Base-by-base conservation (phyloP, 371 early-diverging fungal species). In the Phascolomyces articulosus region DNA sequence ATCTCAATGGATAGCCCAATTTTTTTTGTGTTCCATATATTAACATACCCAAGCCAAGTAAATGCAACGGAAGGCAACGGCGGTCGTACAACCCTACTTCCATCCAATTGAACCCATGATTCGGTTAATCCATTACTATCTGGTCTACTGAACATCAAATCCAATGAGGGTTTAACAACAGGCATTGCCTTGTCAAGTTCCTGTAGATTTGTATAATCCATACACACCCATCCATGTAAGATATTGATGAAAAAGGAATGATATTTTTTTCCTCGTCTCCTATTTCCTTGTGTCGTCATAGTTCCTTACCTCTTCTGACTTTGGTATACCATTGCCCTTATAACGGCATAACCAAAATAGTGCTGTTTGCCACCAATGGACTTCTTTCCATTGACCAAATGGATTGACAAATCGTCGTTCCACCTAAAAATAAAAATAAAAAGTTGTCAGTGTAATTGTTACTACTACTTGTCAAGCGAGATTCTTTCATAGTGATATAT, bases 321-420 rank as follows among this genome's bases (percentile, higher is more conserved):
- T 67, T 0, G 86, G 83, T 18, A 83, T 60, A 20, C 80, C 75
- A 62, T 83, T 86, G 6, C 80, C 73, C 55, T 77, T 79, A 34
- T 62, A 69, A 27, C 84, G 68, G 20, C 74, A 73, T 38, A 85
- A 48, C 78, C 82, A 83, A 18, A 82, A 73, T 23, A 83, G 70
- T 4, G 79, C 64, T 1, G 80, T 79, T 61, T 87, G 82, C 64
- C 79, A 69, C 65, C 66, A 67, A 0, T 68, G 63, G 0, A 72
- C 66, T 57, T 81, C 78, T 48, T 77, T 68, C 87, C 87, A 89
- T 71, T 89, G 86, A 47, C 72, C 58, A 66, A 86, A 89, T 18
- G 89, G 89, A 63, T 89, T 89, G 10, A 85, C 85, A 74, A 74
- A 89, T 20, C 80, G 75, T 3, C 84, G 80, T 40, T 85, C 84